phyloP scores from a whole-genome alignment of 2,329 filamentous ascomycete genomes.

The Paraphaeosphaeria sporulosa region DNA sequence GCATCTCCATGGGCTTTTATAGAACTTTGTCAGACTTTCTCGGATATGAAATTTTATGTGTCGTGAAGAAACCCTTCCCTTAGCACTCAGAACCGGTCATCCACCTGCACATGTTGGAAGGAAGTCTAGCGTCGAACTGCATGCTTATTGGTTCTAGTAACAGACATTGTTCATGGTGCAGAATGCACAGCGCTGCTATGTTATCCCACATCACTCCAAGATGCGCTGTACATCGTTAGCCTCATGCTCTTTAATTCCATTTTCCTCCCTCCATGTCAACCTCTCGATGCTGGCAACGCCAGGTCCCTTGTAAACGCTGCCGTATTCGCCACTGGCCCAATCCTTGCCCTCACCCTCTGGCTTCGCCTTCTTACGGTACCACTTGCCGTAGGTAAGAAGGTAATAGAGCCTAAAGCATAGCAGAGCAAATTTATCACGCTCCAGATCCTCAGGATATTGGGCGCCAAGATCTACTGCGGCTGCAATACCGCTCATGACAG shows the following conservation, averaged over 20 bases:
- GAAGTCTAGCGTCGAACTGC: slow-evolving; percentile 10
- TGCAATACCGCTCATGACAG: slow-evolving; percentile 74
- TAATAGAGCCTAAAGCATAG: slow-evolving; percentile 69
- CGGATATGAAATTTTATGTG: slow-evolving; percentile 6
- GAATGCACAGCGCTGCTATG: background rate
- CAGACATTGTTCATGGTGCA: background rate
- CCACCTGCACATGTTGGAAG: background rate
- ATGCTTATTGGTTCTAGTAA: slow-evolving; percentile 1
- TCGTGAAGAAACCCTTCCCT: background rate
- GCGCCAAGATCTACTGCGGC: slow-evolving; percentile 75
- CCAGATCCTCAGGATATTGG: slow-evolving; percentile 67
- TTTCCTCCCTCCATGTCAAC: slow-evolving; percentile 62
- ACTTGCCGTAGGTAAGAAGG: slow-evolving; percentile 66
- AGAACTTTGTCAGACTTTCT: slow-evolving; percentile 16
- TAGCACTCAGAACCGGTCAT: background rate
- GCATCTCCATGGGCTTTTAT: too few species aligned
- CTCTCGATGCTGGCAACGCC: slow-evolving; percentile 63
- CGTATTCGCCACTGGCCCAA: slow-evolving; percentile 67
- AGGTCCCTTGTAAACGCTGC: slow-evolving; percentile 66
- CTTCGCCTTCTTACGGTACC: slow-evolving; percentile 59
- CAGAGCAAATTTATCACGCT: slow-evolving; percentile 68
- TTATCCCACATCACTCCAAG: background rate
- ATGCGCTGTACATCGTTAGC: background rate
- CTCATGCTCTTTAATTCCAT: slow-evolving; percentile 28
- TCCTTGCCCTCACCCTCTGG: slow-evolving; percentile 59